Evolutionary conservation across 129 eudicot species (phyloP).

Genomic region (Pseudognaphalium luteoalbum): DNA sequence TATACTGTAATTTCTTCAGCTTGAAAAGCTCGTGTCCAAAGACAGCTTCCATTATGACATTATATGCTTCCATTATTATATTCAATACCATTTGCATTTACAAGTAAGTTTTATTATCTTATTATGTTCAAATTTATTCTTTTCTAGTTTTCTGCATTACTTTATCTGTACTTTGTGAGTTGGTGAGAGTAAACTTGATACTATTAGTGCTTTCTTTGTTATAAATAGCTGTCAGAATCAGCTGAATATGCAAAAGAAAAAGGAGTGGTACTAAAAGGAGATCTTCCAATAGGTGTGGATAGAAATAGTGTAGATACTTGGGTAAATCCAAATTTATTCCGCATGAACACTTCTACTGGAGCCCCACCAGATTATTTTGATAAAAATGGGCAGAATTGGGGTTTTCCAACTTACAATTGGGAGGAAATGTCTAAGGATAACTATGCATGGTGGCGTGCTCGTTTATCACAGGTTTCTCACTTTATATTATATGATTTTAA

Average conservation of each 20-base stretch:
- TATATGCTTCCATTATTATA: conserved; percentile 85
- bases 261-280: conserved; percentile 96
- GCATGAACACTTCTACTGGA: conserved; percentile 97
- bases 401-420: conserved; percentile 99
- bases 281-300: conserved; percentile 97
- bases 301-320: conserved; percentile 97
- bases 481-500: neutral
- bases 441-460: conserved; percentile 99
- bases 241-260: conserved; percentile 90
- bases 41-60: conserved; percentile 78
- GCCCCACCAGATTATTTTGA: conserved; percentile 99
- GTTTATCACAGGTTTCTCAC: conserved; percentile 80
- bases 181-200: neutral
- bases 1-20: conserved; percentile 55
- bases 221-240: conserved; percentile 73
- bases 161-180: neutral
- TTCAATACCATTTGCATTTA: conserved; percentile 84
- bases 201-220: conserved; percentile 9
- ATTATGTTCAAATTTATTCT: neutral
- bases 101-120: conserved; percentile 57
- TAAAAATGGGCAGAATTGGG: conserved; percentile 99
- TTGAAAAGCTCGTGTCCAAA: conserved; percentile 79
- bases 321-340: conserved; percentile 91
- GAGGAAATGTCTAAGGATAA: conserved; percentile 99
- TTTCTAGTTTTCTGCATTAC: conserved; percentile 5